phyloP scores from a whole-genome alignment of 192 early-diverging fungal species.

The Chytriomyces sp. region DNA sequence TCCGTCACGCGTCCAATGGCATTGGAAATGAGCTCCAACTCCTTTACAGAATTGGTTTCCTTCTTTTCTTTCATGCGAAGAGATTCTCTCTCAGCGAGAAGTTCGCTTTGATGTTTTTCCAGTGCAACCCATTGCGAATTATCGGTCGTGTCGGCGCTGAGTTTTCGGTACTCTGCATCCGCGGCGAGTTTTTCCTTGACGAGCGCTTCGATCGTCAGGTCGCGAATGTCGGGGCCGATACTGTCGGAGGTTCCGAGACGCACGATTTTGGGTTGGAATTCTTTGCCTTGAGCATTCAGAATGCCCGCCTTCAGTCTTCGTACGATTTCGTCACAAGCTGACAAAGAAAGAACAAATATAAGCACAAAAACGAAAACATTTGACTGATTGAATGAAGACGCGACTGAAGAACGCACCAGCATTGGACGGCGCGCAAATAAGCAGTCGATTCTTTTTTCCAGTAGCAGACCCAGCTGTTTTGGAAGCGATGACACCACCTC shows the following conservation, averaged over 20 bases:
- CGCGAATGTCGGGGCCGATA: constrained; percentile 74
- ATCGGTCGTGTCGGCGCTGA: constrained; percentile 43
- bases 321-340: constrained; percentile 89
- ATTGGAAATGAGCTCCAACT: constrained; percentile 29
- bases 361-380: background rate
- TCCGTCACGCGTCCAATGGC: constrained; percentile 44
- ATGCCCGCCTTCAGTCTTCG: constrained; percentile 84
- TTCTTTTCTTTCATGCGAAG: constrained; percentile 40
- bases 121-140: constrained; percentile 46
- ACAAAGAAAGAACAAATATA: background rate
- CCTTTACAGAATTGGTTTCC: background rate
- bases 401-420: constrained; percentile 55
- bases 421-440: constrained; percentile 95
- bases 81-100: constrained; percentile 45
- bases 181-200: constrained; percentile 40
- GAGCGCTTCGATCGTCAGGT: constrained; percentile 56
- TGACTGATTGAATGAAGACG: background rate
- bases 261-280: constrained; percentile 74
- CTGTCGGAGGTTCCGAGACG: constrained; percentile 79
- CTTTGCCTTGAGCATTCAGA: constrained; percentile 55
- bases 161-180: constrained; percentile 24
- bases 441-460: constrained; percentile 61
- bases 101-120: constrained; percentile 40
- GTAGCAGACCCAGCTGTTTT: constrained; percentile 10
- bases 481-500: background rate